These are phyloP conservation scores for Terana coerulea DNA, from an alignment of 768 basidiomycete genomes.

Conservation along the genomic window DNA sequence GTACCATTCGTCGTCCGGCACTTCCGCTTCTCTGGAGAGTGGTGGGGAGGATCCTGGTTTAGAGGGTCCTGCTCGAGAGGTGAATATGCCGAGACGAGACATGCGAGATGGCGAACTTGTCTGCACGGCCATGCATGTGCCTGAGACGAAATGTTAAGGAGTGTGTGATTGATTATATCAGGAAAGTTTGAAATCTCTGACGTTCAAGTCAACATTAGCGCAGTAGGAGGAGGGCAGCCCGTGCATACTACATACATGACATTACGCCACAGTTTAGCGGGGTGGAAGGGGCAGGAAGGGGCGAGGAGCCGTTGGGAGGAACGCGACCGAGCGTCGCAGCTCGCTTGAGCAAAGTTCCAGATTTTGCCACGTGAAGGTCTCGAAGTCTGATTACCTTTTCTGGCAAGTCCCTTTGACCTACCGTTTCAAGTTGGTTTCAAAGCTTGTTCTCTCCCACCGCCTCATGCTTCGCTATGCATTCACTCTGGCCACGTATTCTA, in stretches of 20 bases:
- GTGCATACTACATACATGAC: not conserved
- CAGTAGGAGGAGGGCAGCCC: too few relatives aligned
- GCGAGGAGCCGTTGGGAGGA: too few relatives aligned
- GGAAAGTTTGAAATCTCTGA: not conserved
- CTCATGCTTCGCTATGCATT: too few relatives aligned
- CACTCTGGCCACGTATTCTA: too few relatives aligned
- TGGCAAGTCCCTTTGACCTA: not conserved
- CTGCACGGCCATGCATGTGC: conserved; percentile 32
- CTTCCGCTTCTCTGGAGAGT: conserved; percentile 9
- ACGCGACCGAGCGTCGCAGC: too few relatives aligned
- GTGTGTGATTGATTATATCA: conserved; percentile 18
- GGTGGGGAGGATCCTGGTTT: conserved; percentile 20
- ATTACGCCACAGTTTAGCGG: not conserved
- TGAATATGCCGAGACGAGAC: conserved; percentile 31
- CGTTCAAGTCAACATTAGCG: not conserved
- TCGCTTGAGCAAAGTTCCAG: not conserved
- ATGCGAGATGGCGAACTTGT: conserved; percentile 30
- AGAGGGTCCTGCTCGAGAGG: conserved; percentile 16
- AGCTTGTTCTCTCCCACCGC: not conserved
- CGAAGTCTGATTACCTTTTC: not conserved
- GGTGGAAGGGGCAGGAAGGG: not conserved
- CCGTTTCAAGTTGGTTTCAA: too few relatives aligned
- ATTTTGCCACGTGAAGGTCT: not conserved
- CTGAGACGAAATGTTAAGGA: conserved; percentile 9
- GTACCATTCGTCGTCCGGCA: conserved; percentile 50